These are phyloP conservation scores for Aspergillus tanneri DNA, from an alignment of 2,329 filamentous ascomycete species.

Conservation along the genomic window DNA sequence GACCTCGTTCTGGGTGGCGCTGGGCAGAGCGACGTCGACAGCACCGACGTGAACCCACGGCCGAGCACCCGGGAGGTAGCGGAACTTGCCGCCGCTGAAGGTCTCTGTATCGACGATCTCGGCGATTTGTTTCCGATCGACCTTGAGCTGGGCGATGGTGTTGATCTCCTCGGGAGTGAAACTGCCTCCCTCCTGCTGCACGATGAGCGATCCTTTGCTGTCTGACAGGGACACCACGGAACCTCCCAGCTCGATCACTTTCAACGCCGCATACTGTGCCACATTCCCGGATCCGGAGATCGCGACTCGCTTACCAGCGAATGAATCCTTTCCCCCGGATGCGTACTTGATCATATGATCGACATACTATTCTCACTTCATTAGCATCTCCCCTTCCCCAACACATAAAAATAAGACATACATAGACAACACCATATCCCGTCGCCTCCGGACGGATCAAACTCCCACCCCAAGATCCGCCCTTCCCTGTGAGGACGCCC, in stretches of 20 bases:
- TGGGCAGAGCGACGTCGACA: constrained; percentile 88
- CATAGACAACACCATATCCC: constrained; percentile 90
- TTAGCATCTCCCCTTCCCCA: neutral
- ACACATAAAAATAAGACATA: neutral
- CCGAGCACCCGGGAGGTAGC: constrained; percentile 81
- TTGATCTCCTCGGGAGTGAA: constrained; percentile 79
- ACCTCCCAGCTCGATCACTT: constrained; percentile 92
- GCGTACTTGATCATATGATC: constrained; percentile 92
- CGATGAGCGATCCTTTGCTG: constrained; percentile 80
- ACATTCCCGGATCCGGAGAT: constrained; percentile 98
- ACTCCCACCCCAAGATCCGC: constrained; percentile 84
- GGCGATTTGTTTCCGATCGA: constrained; percentile 78
- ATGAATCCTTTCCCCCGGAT: constrained; percentile 72
- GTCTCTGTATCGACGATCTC: constrained; percentile 60
- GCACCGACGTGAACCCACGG: constrained; percentile 89
- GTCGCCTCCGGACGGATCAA: constrained; percentile 96
- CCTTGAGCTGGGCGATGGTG: constrained; percentile 80
- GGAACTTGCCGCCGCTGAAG: constrained; percentile 67
- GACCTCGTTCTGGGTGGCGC: constrained; percentile 97
- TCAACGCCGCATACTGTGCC: constrained; percentile 94
- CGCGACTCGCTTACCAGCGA: constrained; percentile 88
- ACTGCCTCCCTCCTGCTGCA: constrained; percentile 62
- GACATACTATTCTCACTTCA: constrained; percentile 60
- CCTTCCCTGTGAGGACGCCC: constrained; percentile 95
- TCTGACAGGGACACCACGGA: constrained; percentile 92